These are phyloP conservation scores for Yamadazyma dushanensis DNA, from an alignment of 1,139 yeast genomes.

Conservation along the genomic window DNA sequence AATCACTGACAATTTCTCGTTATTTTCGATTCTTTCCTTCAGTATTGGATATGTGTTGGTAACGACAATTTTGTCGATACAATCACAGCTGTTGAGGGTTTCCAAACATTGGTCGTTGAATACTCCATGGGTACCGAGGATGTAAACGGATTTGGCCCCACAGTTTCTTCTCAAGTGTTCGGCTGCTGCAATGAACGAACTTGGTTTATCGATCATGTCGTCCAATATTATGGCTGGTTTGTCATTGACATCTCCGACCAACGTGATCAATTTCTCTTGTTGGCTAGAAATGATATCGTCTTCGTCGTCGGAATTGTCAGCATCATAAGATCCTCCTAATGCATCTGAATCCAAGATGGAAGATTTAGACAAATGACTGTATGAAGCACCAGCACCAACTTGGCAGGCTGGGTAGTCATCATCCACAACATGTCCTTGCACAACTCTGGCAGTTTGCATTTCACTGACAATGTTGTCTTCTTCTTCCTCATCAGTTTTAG, in stretches of 20 bases:
- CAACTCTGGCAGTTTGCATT: conserved; percentile 92
- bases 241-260: conserved; percentile 92
- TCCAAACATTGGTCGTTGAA: conserved; percentile 87
- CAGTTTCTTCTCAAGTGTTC: conserved; percentile 93
- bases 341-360: conserved; percentile 48
- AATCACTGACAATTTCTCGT: conserved; percentile 74
- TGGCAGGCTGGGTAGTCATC: conserved; percentile 57
- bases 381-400: conserved; percentile 1
- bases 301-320: conserved; percentile 76
- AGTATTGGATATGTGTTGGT: conserved; percentile 94
- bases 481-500: conserved; percentile 40
- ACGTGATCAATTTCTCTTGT: conserved; percentile 87
- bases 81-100: conserved; percentile 70
- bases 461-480: conserved; percentile 77
- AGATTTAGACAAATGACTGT: conserved; percentile 14
- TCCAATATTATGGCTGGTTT: conserved; percentile 92
- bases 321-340: conserved; percentile 83
- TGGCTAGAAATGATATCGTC: conserved; percentile 69
- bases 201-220: conserved; percentile 96
- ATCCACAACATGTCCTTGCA: conserved; percentile 95
- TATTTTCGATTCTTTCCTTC: conserved; percentile 53
- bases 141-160: conserved; percentile 89
- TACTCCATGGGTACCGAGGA: conserved; percentile 94
- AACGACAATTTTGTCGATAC: conserved; percentile 86
- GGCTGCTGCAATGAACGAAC: conserved; percentile 93